These are phyloP conservation scores for Suillus sp. DNA, from an alignment of 768 basidiomycete species.

Conservation along the genomic window DNA sequence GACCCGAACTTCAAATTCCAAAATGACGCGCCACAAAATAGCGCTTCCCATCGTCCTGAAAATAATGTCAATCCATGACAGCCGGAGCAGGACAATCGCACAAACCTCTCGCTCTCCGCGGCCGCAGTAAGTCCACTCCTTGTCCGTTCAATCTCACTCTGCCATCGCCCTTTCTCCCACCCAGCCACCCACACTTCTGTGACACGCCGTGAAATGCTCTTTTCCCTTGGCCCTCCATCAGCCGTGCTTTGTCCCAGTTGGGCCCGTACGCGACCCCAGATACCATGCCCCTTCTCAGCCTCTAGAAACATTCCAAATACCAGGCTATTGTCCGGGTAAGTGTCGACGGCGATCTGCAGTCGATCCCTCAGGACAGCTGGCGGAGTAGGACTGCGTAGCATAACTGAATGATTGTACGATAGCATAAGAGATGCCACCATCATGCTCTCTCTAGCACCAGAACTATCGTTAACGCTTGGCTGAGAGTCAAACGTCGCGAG, in stretches of 20 bases:
- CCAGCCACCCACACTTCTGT: slow-evolving; percentile 78
- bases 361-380: slow-evolving; percentile 61
- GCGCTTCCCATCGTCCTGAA: slow-evolving; percentile 66
- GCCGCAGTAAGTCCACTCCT: slow-evolving; percentile 63
- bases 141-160: slow-evolving; percentile 68
- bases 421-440: slow-evolving; percentile 56
- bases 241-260: slow-evolving; percentile 50
- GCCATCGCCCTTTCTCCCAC: slow-evolving; percentile 79
- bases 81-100: slow-evolving; percentile 5
- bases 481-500: slow-evolving; percentile 40
- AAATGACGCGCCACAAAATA: slow-evolving; percentile 69
- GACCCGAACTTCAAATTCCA: slow-evolving; percentile 75
- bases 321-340: slow-evolving; percentile 71
- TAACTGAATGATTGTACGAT: slow-evolving; percentile 58
- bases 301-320: slow-evolving; percentile 76
- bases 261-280: slow-evolving; percentile 72
- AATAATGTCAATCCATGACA: slow-evolving; percentile 14
- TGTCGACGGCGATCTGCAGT: slow-evolving; percentile 52
- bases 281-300: slow-evolving; percentile 71
- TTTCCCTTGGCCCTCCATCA: slow-evolving; percentile 43
- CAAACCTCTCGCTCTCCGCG: slow-evolving; percentile 68
- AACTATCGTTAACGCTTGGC: slow-evolving; percentile 20
- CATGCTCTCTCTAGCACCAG: slow-evolving; percentile 48
- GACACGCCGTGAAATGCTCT: slow-evolving; percentile 58
- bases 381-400: slow-evolving; percentile 58